Percentiles rank a stretch among this genome's conserved stretches.
phyloP scores from a whole-genome alignment of 306 rosid genomes.

The Vicia faba region DNA sequence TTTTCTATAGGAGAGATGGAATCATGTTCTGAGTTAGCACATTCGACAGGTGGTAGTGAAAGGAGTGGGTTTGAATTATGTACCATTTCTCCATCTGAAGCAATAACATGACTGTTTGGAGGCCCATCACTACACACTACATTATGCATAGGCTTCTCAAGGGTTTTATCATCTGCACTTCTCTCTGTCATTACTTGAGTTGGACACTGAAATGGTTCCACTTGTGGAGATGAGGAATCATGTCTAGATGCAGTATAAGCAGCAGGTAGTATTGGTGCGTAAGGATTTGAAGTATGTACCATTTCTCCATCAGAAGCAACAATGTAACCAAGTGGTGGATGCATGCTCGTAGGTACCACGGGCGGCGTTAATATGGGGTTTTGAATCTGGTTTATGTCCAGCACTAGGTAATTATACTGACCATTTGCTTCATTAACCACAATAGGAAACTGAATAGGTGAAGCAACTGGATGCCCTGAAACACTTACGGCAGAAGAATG shows the following conservation, averaged over 20 bases:
- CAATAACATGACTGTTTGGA: too few relatives aligned
- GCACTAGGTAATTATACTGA: constrained; percentile 50
- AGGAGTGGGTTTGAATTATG: too few relatives aligned
- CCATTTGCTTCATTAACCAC: constrained; percentile 44
- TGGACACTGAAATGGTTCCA: too few relatives aligned
- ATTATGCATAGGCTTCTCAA: too few relatives aligned
- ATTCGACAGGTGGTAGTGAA: too few relatives aligned
- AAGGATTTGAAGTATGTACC: constrained; percentile 42
- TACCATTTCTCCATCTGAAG: too few relatives aligned
- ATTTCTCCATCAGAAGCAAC: constrained; percentile 51
- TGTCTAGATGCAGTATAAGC: constrained; percentile 33
- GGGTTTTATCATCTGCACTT: too few relatives aligned
- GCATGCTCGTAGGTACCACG: constrained; percentile 41
- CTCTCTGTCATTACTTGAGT: too few relatives aligned
- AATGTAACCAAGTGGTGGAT: constrained; percentile 37
- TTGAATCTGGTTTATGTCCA: constrained; percentile 49
- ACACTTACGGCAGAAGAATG: too few relatives aligned
- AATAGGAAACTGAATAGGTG: too few relatives aligned
- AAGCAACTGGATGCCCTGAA: too few relatives aligned
- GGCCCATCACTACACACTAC: too few relatives aligned
- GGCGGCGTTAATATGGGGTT: constrained; percentile 59
- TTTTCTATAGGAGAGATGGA: constrained; percentile 38
- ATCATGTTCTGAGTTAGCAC: constrained; percentile 44
- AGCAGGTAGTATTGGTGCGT: constrained; percentile 36
- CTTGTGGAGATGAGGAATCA: constrained; percentile 39